Percentiles rank a stretch among this genome's conserved stretches.
Conservation (phyloP, 2,329 filamentous ascomycete species). For the Pseudocercospora eumusae region DNA sequence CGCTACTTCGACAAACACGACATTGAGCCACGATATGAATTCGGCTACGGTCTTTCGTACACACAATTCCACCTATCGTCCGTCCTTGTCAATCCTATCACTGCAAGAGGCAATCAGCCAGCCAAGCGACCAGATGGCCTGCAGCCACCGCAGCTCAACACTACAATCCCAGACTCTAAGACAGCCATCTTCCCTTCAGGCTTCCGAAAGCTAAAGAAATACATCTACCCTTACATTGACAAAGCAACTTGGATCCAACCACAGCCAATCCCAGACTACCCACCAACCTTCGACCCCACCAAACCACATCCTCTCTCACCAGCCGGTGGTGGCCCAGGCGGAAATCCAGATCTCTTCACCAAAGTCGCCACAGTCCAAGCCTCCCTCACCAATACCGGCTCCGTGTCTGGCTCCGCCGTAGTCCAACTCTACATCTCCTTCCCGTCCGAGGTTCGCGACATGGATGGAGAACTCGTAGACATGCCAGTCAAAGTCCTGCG, state of each 20-base stretch:
- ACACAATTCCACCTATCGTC: conserved; percentile 68
- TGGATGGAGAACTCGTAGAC: conserved; percentile 33
- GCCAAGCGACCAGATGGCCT: conserved; percentile 44
- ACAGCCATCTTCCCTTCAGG: conserved; percentile 62
- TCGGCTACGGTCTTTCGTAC: conserved; percentile 84
- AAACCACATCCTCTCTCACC: conserved; percentile 54
- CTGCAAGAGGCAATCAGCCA: conserved; percentile 34
- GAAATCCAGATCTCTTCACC: conserved; percentile 67
- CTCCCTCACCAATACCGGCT: conserved; percentile 64
- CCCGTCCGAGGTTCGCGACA: conserved; percentile 36
- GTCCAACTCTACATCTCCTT: conserved; percentile 60
- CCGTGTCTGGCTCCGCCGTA: conserved; percentile 53
- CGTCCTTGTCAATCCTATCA: conserved; percentile 50
- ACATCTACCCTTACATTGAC: conserved; percentile 71
- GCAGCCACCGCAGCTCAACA: conserved; percentile 58
- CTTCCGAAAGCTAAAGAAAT: conserved; percentile 65
- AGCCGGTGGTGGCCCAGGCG: conserved; percentile 69
- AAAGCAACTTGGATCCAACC: conserved; percentile 50
- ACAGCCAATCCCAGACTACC: conserved; percentile 49
- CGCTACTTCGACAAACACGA: conserved; percentile 78
- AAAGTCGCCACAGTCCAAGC: conserved; percentile 54
- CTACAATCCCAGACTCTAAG: conserved; percentile 56
- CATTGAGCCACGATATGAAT: conserved; percentile 77
- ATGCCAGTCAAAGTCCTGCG: conserved; percentile 53
- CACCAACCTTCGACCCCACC: conserved; percentile 50